Base-by-base conservation (phyloP, 257 asterid genomes). In the Craterostigma plantagineum region DNA sequence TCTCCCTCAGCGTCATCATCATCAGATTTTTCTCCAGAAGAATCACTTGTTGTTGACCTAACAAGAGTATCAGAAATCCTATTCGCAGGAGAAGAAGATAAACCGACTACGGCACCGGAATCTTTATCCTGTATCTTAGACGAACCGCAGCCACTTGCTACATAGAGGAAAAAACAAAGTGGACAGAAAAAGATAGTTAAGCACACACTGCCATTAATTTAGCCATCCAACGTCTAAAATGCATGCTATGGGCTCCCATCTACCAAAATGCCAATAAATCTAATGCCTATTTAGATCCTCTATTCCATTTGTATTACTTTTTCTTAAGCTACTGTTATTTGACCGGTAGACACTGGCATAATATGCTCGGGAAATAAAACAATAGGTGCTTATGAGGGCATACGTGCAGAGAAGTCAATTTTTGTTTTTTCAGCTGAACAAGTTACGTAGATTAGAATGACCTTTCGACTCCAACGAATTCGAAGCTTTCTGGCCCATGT, bases 1-100 rank as follows among this genome's bases (percentile, higher is more conserved):
- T 83, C 98, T 54, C 84, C 93, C 46, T 87, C 95, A 33, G 58
- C 70, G 44, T 90, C 98, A 56, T 83, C 98, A 43, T 90, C 93
- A 65, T 90, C 81, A 0, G 95, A 76, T 56, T 62, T 91, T 13
- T 83, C 98, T 41, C 79, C 78, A 11, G 94, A 77, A 47, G 98
- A 83, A 18, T 93, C 93, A 57, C 95, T 90, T 42, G 86, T 82
- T 35, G 86, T 70, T 54, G 91, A 76, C 67, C 72, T 72, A 60
- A 79, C 79, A 59, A 63, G 93, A 35, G 61, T 63, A 37, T 42
- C 73, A 46, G 65, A 41, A 58, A 74, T 90, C 75, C 67, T 72
- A 14, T 63, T 39, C 12, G 66, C 58, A 9, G 86, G 85, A 45
- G 73, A 62, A n/a, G 75, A 60, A 59, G 78, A 73, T 48, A 61